Percentiles rank a stretch among this genome's conserved stretches.
phyloP scores from a whole-genome alignment of 1,139 yeast genomes.

The Taphrina deformans region DNA sequence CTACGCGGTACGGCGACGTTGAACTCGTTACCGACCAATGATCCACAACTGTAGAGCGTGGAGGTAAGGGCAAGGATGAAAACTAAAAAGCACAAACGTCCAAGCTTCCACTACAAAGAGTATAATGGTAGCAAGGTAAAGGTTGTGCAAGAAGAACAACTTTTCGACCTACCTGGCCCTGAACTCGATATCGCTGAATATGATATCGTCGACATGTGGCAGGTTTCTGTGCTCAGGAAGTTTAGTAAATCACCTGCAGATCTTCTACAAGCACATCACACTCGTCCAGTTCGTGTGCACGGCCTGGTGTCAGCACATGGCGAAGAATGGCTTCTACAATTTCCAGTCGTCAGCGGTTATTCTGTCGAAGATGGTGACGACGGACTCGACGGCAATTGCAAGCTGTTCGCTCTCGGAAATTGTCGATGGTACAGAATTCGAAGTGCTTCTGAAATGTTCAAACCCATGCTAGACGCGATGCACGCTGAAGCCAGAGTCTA shows the following conservation, averaged over 20 bases:
- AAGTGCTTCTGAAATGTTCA: not conserved
- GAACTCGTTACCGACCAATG: not conserved
- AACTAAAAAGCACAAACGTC: not conserved
- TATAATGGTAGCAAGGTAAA: not conserved
- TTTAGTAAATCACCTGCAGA: not conserved
- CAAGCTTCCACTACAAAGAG: not conserved
- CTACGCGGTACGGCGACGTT: not conserved
- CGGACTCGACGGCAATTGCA: not conserved
- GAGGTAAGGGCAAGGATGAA: too few relatives aligned
- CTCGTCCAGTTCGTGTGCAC: not conserved
- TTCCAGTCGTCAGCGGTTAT: not conserved
- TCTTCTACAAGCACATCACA: not conserved
- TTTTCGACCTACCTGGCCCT: not conserved
- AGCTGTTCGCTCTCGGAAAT: slow-evolving; percentile 1
- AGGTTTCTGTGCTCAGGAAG: not conserved
- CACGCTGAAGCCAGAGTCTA: slow-evolving; percentile 7
- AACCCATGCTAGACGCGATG: not conserved
- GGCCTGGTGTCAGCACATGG: not conserved
- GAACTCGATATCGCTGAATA: not conserved
- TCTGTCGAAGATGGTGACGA: slow-evolving; percentile 11
- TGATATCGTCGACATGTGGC: not conserved
- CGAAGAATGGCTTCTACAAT: not conserved
- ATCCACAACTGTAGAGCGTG: too few relatives aligned
- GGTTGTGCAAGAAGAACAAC: not conserved
- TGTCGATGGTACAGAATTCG: slow-evolving; percentile 7